Conservation (phyloP, 345 rosid species). For the Citropsis articulata region DNA sequence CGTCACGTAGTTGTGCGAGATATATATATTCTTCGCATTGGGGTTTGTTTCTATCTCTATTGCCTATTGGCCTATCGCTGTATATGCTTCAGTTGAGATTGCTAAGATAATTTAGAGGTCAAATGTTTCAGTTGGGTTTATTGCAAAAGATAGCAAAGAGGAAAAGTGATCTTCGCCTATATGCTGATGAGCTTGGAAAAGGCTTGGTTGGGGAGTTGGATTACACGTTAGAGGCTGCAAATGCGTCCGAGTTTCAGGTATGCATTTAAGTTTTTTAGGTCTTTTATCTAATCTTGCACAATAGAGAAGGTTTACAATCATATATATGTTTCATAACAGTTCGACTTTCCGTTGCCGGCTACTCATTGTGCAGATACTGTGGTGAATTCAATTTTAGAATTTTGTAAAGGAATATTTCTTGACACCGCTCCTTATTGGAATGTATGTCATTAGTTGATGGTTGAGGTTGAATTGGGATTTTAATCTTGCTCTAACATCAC, state of each 20-base stretch:
- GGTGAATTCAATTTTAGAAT: neutral
- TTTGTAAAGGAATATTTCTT: neutral
- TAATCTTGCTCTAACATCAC: neutral
- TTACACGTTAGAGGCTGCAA: conserved; percentile 80
- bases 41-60: conserved; percentile 50
- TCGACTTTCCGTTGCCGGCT: neutral
- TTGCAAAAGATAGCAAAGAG: conserved; percentile 85
- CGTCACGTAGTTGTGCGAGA: conserved; percentile 84
- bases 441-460: neutral
- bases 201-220: conserved; percentile 95
- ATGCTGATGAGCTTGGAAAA: conserved; percentile 97
- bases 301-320: conserved; percentile 7
- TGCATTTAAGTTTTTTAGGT: neutral
- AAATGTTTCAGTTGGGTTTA: conserved; percentile 62
- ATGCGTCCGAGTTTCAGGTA: conserved; percentile 86
- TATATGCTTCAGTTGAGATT: conserved; percentile 13
- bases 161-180: conserved; percentile 76
- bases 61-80: neutral
- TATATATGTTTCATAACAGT: neutral
- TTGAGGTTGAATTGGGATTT: neutral
- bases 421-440: neutral
- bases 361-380: neutral
- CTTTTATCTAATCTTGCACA: neutral
- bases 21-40: conserved; percentile 80
- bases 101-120: conserved; percentile 19